phyloP scores from a whole-genome alignment of 1,139 yeast genomes.

The Pichia terricola region DNA sequence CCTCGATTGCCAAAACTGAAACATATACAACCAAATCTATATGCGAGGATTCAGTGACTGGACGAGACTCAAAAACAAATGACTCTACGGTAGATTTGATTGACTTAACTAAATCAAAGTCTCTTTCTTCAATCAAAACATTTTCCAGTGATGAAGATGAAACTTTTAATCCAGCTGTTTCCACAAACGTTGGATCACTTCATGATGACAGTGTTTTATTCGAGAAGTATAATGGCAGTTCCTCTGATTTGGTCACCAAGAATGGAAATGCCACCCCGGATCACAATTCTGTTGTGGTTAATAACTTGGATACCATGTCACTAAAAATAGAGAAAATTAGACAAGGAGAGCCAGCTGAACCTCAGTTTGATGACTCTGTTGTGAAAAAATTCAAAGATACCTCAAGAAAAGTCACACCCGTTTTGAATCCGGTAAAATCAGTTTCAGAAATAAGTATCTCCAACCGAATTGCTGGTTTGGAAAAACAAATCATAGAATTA shows the following conservation, averaged over 20 bases:
- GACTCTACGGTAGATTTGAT: neutral
- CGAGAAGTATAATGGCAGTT: constrained; percentile 11
- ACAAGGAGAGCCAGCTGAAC: neutral
- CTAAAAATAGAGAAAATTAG: neutral
- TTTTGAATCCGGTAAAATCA: constrained; percentile 11
- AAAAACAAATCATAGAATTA: constrained; percentile 13
- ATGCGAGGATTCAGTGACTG: neutral
- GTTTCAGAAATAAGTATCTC: constrained; percentile 6
- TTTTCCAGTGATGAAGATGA: constrained; percentile 10
- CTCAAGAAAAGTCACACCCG: constrained; percentile 15
- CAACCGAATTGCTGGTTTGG: constrained; percentile 15
- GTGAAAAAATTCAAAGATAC: constrained; percentile 11
- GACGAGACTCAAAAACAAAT: neutral
- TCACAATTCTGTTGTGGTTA: neutral
- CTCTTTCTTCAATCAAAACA: constrained; percentile 9
- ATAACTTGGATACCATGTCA: neutral
- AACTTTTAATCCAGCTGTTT: neutral
- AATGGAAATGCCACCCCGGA: neutral
- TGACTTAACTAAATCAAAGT: neutral
- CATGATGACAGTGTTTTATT: constrained; percentile 6
- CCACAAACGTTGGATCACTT: neutral
- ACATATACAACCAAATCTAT: constrained; percentile 1
- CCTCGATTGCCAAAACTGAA: constrained; percentile 6
- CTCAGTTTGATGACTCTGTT: neutral
- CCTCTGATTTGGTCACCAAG: constrained; percentile 7